A percentile compares a stretch with the other conserved stretches of the same genome.
Evolutionary conservation across 139 green algal genomes (phyloP).

Genomic region (Chlamydomonas eustigma): DNA sequence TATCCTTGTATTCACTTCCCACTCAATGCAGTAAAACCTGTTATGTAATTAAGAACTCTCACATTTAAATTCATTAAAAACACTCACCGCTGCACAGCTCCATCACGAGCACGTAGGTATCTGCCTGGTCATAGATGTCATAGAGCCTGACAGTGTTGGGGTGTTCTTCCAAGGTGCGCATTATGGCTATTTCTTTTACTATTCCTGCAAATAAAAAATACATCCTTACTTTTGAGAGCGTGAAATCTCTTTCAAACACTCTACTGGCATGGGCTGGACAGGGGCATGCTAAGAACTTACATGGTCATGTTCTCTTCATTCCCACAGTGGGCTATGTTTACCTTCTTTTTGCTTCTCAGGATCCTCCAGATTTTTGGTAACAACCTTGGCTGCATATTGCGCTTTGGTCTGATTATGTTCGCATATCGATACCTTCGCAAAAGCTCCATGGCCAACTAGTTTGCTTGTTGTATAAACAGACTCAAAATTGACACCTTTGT

Average conservation of each 20-base stretch:
- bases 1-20: too few relatives aligned
- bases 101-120: conserved; percentile 46
- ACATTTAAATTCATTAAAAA: too few relatives aligned
- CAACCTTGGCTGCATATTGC: conserved; percentile 41
- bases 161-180: conserved; percentile 53
- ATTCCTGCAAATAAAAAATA: too few relatives aligned
- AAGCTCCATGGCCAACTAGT: conserved; percentile 49
- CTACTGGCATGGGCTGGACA: too few relatives aligned
- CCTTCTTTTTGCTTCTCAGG: conserved; percentile 48
- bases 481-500: conserved; percentile 19
- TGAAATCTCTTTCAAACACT: too few relatives aligned
- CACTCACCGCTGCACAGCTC: conserved; percentile 46
- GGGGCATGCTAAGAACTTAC: too few relatives aligned
- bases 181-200: conserved; percentile 62
- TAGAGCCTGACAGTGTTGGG: conserved; percentile 50
- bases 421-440: conserved; percentile 45
- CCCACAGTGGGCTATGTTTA: too few relatives aligned
- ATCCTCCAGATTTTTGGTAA: conserved; percentile 45
- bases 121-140: conserved; percentile 50
- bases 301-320: too few relatives aligned
- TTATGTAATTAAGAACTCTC: too few relatives aligned
- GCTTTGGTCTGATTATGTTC: conserved; percentile 34
- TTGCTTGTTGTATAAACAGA: conserved; percentile 35
- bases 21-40: too few relatives aligned
- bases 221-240: too few relatives aligned